Percentiles rank a stretch among this genome's conserved stretches.
Conservation (phyloP, 1,284 basidiomycete species). For the Bjerkandera adusta region DNA sequence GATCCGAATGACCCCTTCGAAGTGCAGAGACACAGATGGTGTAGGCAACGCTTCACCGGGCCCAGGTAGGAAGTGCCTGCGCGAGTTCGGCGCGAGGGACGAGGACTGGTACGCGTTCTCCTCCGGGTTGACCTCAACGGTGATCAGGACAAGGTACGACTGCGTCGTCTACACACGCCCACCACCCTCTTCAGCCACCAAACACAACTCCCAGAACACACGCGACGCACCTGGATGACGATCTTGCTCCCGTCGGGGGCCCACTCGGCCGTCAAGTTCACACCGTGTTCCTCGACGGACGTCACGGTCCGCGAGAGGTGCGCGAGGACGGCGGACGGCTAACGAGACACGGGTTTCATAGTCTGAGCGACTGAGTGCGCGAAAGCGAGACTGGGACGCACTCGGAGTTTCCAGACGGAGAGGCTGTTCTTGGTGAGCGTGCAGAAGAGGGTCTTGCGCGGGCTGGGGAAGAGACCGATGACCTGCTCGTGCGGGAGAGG, state of each 20-base stretch:
- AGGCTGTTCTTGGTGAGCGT: conserved; percentile 66
- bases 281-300: conserved; percentile 80
- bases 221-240: conserved; percentile 67
- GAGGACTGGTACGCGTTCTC: conserved; percentile 56
- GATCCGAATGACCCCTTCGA: conserved; percentile 81
- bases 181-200: neutral
- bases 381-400: conserved; percentile 41
- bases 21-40: conserved; percentile 60
- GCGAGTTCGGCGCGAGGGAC: conserved; percentile 49
- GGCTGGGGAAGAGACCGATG: conserved; percentile 60
- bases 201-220: neutral
- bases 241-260: conserved; percentile 76
- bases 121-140: conserved; percentile 59
- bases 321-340: conserved; percentile 82
- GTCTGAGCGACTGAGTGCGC: conserved; percentile 1
- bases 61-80: conserved; percentile 69
- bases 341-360: conserved; percentile 5
- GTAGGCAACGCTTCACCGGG: conserved; percentile 75
- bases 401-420: conserved; percentile 82
- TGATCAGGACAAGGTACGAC: conserved; percentile 77
- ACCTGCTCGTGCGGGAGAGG: conserved; percentile 62
- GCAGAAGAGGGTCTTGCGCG: conserved; percentile 78
- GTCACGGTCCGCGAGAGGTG: conserved; percentile 72
- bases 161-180: conserved; percentile 56
- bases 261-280: conserved; percentile 75